Evolutionary conservation across 2,329 filamentous ascomycete species (phyloP).

Genomic region (Trichoderma breve): DNA sequence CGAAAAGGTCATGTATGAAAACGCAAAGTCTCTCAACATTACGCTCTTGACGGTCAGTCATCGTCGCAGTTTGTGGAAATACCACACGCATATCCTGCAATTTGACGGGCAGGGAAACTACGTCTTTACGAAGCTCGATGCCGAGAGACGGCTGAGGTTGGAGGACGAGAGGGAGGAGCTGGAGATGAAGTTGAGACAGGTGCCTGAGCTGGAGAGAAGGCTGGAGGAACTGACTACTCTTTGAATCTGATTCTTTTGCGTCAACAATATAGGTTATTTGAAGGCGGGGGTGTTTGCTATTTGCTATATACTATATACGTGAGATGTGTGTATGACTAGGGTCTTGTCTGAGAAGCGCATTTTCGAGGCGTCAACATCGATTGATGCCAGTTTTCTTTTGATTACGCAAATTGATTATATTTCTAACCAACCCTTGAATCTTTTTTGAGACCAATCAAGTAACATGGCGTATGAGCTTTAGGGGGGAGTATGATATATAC

Average conservation of each 20-base stretch:
- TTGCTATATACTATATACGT: background rate
- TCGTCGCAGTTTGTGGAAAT: conserved; percentile 89
- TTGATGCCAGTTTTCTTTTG: background rate
- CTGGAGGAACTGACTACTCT: conserved; percentile 69
- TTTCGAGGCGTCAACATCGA: background rate
- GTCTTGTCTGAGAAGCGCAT: background rate
- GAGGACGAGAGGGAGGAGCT: conserved; percentile 98
- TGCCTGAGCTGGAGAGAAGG: conserved; percentile 83
- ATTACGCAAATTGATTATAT: background rate
- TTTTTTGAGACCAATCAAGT: background rate
- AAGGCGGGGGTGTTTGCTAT: background rate
- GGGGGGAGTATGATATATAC: background rate
- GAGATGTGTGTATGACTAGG: conserved; percentile 8
- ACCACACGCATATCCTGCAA: conserved; percentile 90
- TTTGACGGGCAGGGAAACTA: conserved; percentile 94
- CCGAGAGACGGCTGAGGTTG: conserved; percentile 76
- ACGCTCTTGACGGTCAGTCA: conserved; percentile 97
- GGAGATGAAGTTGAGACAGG: conserved; percentile 77
- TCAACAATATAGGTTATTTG: background rate
- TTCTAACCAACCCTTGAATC: background rate
- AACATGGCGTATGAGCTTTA: too few species aligned
- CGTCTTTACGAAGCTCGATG: conserved; percentile 86
- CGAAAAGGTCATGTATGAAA: conserved; percentile 95
- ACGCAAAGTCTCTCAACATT: conserved; percentile 85
- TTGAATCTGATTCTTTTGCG: conserved; percentile 10